Percentiles rank a stretch among this genome's conserved stretches.
Evolutionary conservation across 805 yeast genomes (phyloP).

Genomic region (Lipomyces mesembrius): DNA sequence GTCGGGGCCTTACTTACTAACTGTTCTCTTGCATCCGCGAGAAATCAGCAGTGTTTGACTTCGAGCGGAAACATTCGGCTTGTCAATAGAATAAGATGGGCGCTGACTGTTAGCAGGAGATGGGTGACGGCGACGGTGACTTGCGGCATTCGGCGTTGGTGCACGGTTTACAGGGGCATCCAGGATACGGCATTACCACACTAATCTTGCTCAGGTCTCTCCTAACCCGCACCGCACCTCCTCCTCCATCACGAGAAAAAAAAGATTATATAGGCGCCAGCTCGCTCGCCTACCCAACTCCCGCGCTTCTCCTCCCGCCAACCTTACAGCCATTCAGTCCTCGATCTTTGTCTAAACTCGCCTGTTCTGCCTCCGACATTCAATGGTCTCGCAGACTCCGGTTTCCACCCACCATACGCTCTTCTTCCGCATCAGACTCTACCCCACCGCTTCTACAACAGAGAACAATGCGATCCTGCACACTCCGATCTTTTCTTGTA

Average conservation of each 20-base stretch:
- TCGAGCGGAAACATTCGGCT: no score
- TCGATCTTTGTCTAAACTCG: neutral
- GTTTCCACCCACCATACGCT: slow-evolving; percentile 28
- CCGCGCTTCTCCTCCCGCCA: no score
- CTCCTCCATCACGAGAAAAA: neutral
- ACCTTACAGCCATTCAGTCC: neutral
- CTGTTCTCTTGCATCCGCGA: no score
- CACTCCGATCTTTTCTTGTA: slow-evolving; percentile 26
- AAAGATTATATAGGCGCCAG: neutral
- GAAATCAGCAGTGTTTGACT: no score
- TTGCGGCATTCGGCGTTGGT: neutral
- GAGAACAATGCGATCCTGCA: slow-evolving; percentile 15
- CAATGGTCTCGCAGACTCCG: slow-evolving; percentile 3
- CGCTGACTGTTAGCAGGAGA: no score
- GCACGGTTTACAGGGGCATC: neutral
- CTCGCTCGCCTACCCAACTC: neutral
- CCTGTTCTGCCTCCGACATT: neutral
- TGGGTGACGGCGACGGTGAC: neutral
- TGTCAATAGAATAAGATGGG: no score
- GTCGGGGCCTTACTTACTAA: no score
- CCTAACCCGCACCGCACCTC: neutral
- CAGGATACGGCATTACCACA: neutral
- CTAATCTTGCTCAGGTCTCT: no score
- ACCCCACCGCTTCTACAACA: slow-evolving; percentile 2
- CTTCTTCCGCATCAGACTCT: slow-evolving; percentile 30